Evolutionary conservation across 257 asterid species (phyloP).

Genomic region (Nemophila menziesii): DNA sequence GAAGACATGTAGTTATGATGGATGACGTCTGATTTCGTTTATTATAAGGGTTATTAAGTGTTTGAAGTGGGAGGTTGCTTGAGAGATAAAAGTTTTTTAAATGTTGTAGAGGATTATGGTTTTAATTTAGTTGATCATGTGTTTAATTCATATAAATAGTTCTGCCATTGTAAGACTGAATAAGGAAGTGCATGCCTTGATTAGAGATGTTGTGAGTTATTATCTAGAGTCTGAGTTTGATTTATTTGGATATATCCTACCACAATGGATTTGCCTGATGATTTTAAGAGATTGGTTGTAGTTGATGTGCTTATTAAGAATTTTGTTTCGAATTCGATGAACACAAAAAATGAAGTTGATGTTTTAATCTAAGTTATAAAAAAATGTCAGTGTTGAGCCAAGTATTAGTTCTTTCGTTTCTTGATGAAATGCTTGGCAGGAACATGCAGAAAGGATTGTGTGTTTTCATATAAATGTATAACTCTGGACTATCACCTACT

Average conservation of each 20-base stretch:
- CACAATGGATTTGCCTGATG: constrained; percentile 21
- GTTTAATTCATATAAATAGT: constrained; percentile 26
- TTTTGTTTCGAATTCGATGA: constrained; percentile 37
- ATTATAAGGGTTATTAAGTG: constrained; percentile 49
- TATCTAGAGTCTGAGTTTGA: constrained; percentile 23
- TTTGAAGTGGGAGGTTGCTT: constrained; percentile 38
- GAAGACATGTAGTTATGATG: constrained; percentile 6
- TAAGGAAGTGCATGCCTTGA: constrained; percentile 29
- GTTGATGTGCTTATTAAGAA: constrained; percentile 33
- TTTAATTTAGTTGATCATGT: constrained; percentile 21
- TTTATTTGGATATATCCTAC: constrained; percentile 20
- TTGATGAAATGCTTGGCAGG: constrained; percentile 52
- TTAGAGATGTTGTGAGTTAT: constrained; percentile 31
- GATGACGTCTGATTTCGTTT: constrained; percentile 18
- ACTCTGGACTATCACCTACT: constrained; percentile 42
- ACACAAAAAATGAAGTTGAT: constrained; percentile 35
- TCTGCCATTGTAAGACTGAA: constrained; percentile 43
- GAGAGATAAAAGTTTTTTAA: constrained; percentile 21
- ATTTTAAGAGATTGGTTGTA: constrained; percentile 14
- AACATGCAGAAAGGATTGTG: constrained; percentile 19
- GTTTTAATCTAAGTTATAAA: constrained; percentile 26
- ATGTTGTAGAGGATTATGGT: constrained; percentile 35
- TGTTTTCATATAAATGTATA: constrained; percentile 37
- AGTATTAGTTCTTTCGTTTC: constrained; percentile 36
- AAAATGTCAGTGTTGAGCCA: constrained; percentile 28